Evolutionary conservation across 2,329 filamentous ascomycete genomes (phyloP), one percentile per base, ranked within the genome.

Genomic region (Fusarium longipes): DNA sequence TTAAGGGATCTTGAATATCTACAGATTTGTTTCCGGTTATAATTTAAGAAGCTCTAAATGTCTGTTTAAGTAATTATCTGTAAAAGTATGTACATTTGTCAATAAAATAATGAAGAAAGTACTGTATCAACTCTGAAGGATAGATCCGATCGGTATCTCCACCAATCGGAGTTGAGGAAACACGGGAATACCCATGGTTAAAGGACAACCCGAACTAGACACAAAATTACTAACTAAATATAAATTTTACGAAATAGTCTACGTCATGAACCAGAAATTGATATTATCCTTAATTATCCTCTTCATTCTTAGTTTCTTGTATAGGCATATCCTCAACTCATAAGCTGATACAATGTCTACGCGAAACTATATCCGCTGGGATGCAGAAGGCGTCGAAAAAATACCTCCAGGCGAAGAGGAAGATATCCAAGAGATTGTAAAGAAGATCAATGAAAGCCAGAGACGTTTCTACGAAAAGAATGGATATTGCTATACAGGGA

Each of bases 401-500:
- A 39, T 60, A 0, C 27, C 51, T 2, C 30, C 18, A 2, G 39
- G 33, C 1, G 51, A 60, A 30, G 25, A 18, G 0, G 17, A 45
- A 9, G 44, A 56, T 24, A 56, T 60, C 2, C 32, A 8, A 22
- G 24, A 24, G 1, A 20, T 50, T 5, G 32, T 48, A 18, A 17
- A 35, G 1, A 38, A 38, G 3, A 39, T 60, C 5, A 56, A 60
- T 9, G 51, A 56, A 5, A 56, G 29, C 3, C 51, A 60, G 18
- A 52, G 20, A 9, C 44, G 43, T 7, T 56, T 56, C 6, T 45
- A 56, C 8, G 51, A 55, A n/a, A 14, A 47, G 6, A 55, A 50
- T 24, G 44, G 53, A 4, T 44, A 56, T 24, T 60, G 51, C 18
- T 60, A 33, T 5, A 36, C 22, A 18, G 57, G 57, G 14, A 57